Base-by-base conservation (phyloP, 2,329 filamentous ascomycete genomes). In the Aspergillus sp. region DNA sequence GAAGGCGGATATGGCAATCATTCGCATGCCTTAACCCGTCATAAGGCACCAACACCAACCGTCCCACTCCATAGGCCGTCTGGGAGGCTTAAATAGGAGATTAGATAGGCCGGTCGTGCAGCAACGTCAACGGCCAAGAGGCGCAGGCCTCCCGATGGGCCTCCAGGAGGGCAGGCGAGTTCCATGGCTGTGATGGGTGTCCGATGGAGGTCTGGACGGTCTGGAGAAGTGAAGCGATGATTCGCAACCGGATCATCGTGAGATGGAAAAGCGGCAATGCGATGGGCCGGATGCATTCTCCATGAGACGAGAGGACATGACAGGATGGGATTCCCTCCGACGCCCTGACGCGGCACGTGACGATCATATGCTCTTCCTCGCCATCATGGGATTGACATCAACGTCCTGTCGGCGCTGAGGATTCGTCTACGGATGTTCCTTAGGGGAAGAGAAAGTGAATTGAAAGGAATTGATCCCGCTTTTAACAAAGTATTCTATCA, bases 401-500 rank as follows among this genome's bases (percentile, higher is more conserved):
- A 38, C 25, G 34, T 17, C 34, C 34, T 38, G 6, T 10, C 14
- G 34, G 14, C 32, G 32, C 34, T n/a, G 3, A 38, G 3, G 3
- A n/a, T n/a, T 38, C 13, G 11, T 17, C 34, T 38, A n/a, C 34
- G 16, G 3, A 13, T n/a, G 14, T n/a, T n/a, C 34, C 14, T 38
- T 2, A 5, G 29, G 13, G 29, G 29, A 13, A 38, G 5, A 3
- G 7, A 38, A 17, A n/a, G 13, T 38, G 2, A 38, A 38, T n/a
- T 4, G 25, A 38, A 36, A n/a, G 2, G 16, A n/a, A 38, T 38
- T 38, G 34, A 11, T 7, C 34, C 34, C 34, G 34, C n/a, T 51
- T 49, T 47, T 50, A 55, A 55, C 50, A 57, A 36, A 49, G 40
- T 46, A 38, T n/a, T 59, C 57, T 59, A 59, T 59, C 46, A 47